Conservation (phyloP, 2,329 filamentous ascomycete species). For the Aspergillus alliaceus region DNA sequence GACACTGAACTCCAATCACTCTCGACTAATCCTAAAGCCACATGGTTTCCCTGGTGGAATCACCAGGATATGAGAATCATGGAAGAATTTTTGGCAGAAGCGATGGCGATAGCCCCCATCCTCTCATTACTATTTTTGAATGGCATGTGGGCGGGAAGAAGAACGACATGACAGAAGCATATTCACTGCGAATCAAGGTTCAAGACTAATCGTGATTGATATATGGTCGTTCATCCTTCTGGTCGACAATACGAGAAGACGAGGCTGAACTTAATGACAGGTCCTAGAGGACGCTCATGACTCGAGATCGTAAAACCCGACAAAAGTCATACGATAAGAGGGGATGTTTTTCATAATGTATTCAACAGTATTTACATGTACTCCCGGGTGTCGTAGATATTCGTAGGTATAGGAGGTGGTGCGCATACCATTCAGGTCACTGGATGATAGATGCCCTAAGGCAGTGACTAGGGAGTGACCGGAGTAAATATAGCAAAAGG, state of each 20-base stretch:
- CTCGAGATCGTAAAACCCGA: background rate
- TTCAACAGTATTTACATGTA: background rate
- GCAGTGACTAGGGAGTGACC: background rate
- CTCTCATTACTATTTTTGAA: constrained; percentile 2
- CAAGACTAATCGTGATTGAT: background rate
- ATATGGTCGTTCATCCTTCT: background rate
- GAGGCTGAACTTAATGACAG: background rate
- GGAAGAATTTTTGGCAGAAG: constrained; percentile 4
- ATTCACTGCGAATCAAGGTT: background rate
- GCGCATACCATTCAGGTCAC: background rate
- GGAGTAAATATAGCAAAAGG: constrained; percentile 32
- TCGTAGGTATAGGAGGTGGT: background rate
- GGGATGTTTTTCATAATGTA: background rate
- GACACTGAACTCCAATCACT: constrained; percentile 2
- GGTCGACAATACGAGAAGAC: background rate
- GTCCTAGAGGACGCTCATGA: background rate
- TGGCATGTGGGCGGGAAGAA: background rate
- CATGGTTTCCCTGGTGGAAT: constrained; percentile 13
- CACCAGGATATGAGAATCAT: constrained; percentile 14
- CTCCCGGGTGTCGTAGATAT: background rate
- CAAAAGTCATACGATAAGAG: background rate
- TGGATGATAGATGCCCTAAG: background rate
- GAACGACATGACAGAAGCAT: background rate
- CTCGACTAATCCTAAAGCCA: constrained; percentile 11
- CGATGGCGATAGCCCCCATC: constrained; percentile 1